Evolutionary conservation across 345 rosid genomes (phyloP).

Genomic region (Populus simonii): DNA sequence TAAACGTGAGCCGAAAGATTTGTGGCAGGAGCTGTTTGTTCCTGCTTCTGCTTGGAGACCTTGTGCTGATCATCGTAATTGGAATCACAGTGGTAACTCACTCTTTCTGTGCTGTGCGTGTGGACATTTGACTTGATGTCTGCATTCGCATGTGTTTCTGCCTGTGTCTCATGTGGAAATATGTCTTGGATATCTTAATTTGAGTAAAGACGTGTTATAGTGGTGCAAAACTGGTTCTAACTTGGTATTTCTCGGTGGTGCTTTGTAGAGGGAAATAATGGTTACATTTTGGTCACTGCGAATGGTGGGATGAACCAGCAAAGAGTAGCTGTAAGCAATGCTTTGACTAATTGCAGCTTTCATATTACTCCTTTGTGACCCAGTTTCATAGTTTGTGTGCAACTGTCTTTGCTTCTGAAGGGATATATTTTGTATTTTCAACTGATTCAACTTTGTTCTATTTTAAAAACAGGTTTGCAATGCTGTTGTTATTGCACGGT

Average conservation of each 20-base stretch:
- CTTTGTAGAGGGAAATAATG: conserved; percentile 67
- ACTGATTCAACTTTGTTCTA: conserved; percentile 12
- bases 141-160: background rate
- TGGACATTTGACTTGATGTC: background rate
- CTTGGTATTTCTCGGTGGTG: conserved; percentile 12
- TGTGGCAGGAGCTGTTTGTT: conserved; percentile 76
- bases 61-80: conserved; percentile 73
- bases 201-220: background rate
- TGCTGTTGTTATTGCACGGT: conserved; percentile 77
- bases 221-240: background rate
- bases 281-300: conserved; percentile 88
- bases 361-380: background rate
- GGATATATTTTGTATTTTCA: background rate
- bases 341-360: conserved; percentile 5
- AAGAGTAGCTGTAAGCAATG: conserved; percentile 86
- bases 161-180: background rate
- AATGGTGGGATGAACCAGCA: conserved; percentile 99
- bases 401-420: conserved; percentile 4
- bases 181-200: background rate
- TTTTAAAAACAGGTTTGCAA: conserved; percentile 71
- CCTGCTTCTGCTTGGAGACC: conserved; percentile 88
- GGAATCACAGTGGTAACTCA: conserved; percentile 61
- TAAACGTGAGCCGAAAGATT: conserved; percentile 84
- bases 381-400: background rate
- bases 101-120: conserved; percentile 9